These are phyloP conservation scores for Botryotinia convoluta DNA, from an alignment of 2,329 filamentous ascomycete genomes.

Conservation along the genomic window DNA sequence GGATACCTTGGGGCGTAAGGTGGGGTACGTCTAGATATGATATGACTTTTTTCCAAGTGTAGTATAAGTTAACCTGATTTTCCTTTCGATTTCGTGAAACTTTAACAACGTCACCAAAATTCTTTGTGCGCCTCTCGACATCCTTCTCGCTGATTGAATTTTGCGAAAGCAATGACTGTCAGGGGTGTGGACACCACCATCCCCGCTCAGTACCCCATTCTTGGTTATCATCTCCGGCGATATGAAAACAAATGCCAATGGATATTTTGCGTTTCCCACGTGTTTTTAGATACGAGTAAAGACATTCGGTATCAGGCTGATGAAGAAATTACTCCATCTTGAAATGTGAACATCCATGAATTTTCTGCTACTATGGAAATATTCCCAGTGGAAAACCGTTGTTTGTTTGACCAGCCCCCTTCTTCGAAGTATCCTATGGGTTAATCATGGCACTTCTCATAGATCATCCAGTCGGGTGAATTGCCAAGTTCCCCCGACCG, in stretches of 20 bases:
- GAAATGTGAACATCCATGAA: not conserved
- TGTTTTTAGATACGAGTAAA: not conserved
- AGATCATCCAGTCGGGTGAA: not conserved
- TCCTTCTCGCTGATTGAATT: not conserved
- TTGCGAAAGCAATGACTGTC: not conserved
- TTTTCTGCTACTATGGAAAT: not conserved
- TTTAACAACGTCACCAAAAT: too few species aligned
- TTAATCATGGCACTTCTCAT: not conserved
- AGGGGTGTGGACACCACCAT: not conserved
- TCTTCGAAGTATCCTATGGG: not conserved
- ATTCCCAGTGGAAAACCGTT: not conserved
- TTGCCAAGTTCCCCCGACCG: not conserved
- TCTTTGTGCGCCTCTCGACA: not conserved
- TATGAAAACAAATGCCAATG: not conserved
- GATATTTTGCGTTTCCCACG: conserved; percentile 29
- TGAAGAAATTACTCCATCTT: not conserved
- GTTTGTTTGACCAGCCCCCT: not conserved
- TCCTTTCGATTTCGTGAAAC: not conserved
- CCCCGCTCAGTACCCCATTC: conserved; percentile 3
- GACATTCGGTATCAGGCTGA: not conserved
- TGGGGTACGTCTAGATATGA: not conserved
- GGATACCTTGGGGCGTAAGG: not conserved
- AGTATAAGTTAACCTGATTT: not conserved
- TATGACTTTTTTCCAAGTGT: not conserved
- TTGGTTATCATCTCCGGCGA: not conserved